Conservation (phyloP, 2,329 filamentous ascomycete species). For the Xylariaceae sp. region DNA sequence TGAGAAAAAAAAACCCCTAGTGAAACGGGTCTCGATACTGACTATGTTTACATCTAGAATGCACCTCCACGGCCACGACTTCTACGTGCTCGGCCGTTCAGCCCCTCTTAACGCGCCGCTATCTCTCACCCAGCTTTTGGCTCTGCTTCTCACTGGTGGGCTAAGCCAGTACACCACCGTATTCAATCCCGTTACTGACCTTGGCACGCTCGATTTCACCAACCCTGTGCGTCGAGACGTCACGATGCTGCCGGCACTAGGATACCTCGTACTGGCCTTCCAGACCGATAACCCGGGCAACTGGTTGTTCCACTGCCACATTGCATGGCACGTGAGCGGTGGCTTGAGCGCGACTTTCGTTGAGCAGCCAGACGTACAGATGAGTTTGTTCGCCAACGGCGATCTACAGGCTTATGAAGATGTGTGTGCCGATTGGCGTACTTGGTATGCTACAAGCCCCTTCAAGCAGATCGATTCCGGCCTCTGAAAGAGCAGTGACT, state of each 20-base stretch:
- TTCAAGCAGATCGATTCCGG: constrained; percentile 14
- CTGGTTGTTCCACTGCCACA: constrained; percentile 43
- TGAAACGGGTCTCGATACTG: too few relatives aligned
- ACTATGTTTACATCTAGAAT: constrained; percentile 14
- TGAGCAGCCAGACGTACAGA: constrained; percentile 9
- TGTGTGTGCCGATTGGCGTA: constrained; percentile 4
- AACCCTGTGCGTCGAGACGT: constrained; percentile 57
- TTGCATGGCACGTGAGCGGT: constrained; percentile 24
- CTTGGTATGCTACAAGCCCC: constrained; percentile 7
- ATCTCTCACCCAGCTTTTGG: background rate
- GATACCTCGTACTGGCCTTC: constrained; percentile 55
- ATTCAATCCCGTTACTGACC: constrained; percentile 36
- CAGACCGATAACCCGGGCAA: constrained; percentile 56
- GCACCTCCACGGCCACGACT: constrained; percentile 33
- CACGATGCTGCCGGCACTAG: constrained; percentile 50
- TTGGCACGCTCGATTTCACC: constrained; percentile 41
- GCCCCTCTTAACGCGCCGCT: constrained; percentile 14
- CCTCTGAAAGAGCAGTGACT: too few relatives aligned
- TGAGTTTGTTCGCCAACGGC: background rate
- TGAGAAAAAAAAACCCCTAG: too few relatives aligned
- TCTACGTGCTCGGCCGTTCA: constrained; percentile 38
- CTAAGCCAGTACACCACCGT: constrained; percentile 22
- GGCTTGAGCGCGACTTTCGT: constrained; percentile 25
- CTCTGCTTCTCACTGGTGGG: constrained; percentile 14
- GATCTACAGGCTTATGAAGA: constrained; percentile 10